Conservation (phyloP, 2,329 filamentous ascomycete genomes). For the Colletotrichum agaves region DNA sequence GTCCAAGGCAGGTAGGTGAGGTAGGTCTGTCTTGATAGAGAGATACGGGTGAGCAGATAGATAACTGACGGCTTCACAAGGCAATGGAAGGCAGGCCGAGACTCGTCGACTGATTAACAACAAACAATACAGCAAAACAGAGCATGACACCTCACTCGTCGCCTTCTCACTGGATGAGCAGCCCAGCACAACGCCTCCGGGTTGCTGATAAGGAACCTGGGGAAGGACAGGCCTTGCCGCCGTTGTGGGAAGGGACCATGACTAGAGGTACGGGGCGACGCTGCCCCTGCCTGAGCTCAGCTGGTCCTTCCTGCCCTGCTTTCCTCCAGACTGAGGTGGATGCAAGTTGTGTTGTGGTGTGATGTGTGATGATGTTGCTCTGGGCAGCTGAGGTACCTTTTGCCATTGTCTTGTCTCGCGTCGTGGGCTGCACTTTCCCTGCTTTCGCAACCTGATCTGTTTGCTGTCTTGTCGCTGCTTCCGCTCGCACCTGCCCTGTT, state of each 20-base stretch:
- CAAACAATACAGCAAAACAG: not conserved
- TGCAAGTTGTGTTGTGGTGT: not conserved
- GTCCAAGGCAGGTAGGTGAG: not conserved
- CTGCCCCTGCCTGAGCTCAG: not conserved
- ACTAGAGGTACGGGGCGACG: constrained; percentile 8
- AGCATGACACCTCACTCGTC: not conserved
- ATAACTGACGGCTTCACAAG: not conserved
- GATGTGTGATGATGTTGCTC: no score
- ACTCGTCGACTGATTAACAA: constrained; percentile 4
- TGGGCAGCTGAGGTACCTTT: no score
- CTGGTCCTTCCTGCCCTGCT: constrained; percentile 1
- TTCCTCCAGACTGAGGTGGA: not conserved
- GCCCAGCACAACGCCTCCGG: not conserved
- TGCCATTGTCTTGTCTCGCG: no score
- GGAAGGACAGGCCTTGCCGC: not conserved
- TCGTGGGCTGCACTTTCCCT: no score
- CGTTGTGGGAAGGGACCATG: constrained; percentile 2
- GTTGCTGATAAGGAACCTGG: constrained; percentile 21
- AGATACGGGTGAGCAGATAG: not conserved
- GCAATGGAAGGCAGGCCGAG: not conserved
- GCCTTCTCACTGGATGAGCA: not conserved
- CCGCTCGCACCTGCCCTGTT: not conserved
- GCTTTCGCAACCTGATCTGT: no score
- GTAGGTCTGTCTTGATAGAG: not conserved
- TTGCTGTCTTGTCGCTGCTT: not conserved